Evolutionary conservation across 83 land plant species (phyloP).

Genomic region (Diphasiastrum complanatum): DNA sequence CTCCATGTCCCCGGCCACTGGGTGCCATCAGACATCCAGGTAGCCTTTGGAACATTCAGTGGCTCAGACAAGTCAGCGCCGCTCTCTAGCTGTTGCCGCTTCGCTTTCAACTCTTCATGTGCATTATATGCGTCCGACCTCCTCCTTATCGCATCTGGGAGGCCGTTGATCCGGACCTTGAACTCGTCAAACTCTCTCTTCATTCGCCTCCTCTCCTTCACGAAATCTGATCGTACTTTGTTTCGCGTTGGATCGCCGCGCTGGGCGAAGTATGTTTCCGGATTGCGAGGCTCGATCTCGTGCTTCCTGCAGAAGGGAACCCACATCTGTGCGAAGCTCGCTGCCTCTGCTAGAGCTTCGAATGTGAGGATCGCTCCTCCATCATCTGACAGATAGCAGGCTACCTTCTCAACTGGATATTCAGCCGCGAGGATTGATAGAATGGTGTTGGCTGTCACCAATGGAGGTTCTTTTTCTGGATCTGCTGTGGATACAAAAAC

Average conservation of each 20-base stretch:
- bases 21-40: conserved; percentile 48
- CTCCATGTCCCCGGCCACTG: conserved; percentile 74
- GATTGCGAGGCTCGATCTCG: conserved; percentile 63
- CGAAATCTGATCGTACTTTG: conserved; percentile 48
- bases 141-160: conserved; percentile 52
- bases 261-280: conserved; percentile 44
- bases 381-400: conserved; percentile 60
- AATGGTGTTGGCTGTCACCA: conserved; percentile 61
- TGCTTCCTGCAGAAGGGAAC: conserved; percentile 62
- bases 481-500: conserved; percentile 62
- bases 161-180: conserved; percentile 55
- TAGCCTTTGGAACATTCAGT: conserved; percentile 45
- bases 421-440: conserved; percentile 53
- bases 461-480: conserved; percentile 64
- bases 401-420: conserved; percentile 56
- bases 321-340: conserved; percentile 55
- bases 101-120: conserved; percentile 51
- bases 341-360: conserved; percentile 72
- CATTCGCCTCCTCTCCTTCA: conserved; percentile 47
- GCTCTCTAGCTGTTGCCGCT: conserved; percentile 43
- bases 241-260: conserved; percentile 59
- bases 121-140: conserved; percentile 56
- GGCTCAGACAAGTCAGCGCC: conserved; percentile 36
- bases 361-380: conserved; percentile 63
- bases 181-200: conserved; percentile 65